Evolutionary conservation across 352 stramenopile species (phyloP).

Genomic region (Phytophthora foliorum): DNA sequence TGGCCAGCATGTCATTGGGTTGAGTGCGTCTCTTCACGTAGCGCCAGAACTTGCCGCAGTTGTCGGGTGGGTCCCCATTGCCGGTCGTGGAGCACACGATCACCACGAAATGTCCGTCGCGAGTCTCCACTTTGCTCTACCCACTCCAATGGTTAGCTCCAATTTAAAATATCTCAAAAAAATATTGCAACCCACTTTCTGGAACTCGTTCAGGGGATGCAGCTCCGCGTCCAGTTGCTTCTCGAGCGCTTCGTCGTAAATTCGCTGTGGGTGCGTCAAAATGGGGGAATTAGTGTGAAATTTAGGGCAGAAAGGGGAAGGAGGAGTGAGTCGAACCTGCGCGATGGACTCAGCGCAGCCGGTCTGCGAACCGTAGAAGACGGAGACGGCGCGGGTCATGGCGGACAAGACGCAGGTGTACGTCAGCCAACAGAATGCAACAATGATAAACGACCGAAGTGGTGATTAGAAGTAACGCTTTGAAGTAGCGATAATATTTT

Average conservation of each 20-base stretch:
- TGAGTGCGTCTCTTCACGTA: slow-evolving; percentile 92
- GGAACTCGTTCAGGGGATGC: slow-evolving; percentile 73
- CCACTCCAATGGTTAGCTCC: background rate
- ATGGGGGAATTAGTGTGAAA: background rate
- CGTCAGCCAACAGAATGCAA: slow-evolving; percentile 11
- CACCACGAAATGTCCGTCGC: slow-evolving; percentile 67
- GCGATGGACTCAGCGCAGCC: slow-evolving; percentile 89
- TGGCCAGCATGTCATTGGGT: slow-evolving; percentile 76
- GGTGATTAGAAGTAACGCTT: background rate
- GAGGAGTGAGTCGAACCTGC: slow-evolving; percentile 45
- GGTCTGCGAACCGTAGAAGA: slow-evolving; percentile 92
- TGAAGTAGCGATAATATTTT: background rate
- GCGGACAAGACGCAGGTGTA: background rate
- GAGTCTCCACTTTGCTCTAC: slow-evolving; percentile 54
- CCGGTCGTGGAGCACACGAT: slow-evolving; percentile 96
- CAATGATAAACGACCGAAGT: slow-evolving; percentile 19
- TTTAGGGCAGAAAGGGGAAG: background rate
- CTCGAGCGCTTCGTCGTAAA: slow-evolving; percentile 73
- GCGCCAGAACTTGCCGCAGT: slow-evolving; percentile 93
- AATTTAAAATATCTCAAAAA: background rate
- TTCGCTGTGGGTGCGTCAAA: slow-evolving; percentile 45
- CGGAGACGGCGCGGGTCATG: slow-evolving; percentile 44
- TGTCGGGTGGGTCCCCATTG: slow-evolving; percentile 96
- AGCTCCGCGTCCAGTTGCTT: slow-evolving; percentile 62
- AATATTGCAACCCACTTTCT: slow-evolving; percentile 53